Evolutionary conservation across 805 yeast species (phyloP), one percentile per base, ranked within the genome.

Genomic region (Candida gorgasii): DNA sequence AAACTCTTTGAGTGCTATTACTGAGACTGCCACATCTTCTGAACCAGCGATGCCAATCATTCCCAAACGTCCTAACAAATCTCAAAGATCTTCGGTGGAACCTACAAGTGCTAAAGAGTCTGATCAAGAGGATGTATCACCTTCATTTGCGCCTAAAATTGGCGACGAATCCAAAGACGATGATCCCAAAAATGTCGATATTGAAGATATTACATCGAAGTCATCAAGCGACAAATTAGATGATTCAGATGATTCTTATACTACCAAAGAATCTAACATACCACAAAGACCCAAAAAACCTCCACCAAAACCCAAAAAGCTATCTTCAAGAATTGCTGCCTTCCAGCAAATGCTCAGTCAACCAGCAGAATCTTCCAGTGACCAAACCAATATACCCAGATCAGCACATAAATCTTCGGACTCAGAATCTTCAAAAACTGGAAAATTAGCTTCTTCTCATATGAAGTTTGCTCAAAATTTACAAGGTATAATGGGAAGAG

Each of bases 281-380:
- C 51, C 51, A 13, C 22, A 16, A 13, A 24, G 28, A 23, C 36
- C 37, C 11, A 61, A 58, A 34, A 60, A 60, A 2, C 70, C 88
- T 11, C 89, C 89, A 5, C 83, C 80, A 22, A 81, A 81, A 17
- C 92, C 92, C 3, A 84, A 84, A 53, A 86, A 86, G 52, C 80
- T 88, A 13, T 84, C 92, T 0, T 81, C 89, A 1, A 84, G 75
- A 48, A 86, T 86, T 46, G 89, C 90, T 1, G 89, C 89, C 0
- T 86, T 86, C 59, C 95, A 86, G 55, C 85, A 84, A 54, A 79
- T 84, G 84, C 68, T 86, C 42, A 77, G 76, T 37, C 65, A 61
- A 32, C 45, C 40, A 1, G 28, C 29, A 13, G 33, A 36, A 8
- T 4, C 39, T 5, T 29, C 41, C 6, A 27, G 20, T 3, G 27